Evolutionary conservation across 768 basidiomycete species (phyloP), one percentile per base, ranked within the genome.

Genomic region (Amanita muscaria): DNA sequence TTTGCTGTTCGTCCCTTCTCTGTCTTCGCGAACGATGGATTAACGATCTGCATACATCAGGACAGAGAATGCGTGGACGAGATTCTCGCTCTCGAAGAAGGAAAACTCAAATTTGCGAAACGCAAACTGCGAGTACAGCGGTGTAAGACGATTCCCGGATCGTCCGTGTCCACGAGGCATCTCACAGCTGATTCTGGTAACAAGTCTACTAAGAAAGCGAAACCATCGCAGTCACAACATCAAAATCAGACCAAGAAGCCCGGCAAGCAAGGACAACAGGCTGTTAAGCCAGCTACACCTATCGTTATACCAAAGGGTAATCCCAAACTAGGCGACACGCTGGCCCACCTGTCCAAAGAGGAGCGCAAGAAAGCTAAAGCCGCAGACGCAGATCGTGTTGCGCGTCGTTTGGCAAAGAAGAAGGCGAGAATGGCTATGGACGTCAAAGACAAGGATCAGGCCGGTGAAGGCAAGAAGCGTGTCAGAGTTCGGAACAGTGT

Each of bases 51-150:
- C 18, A 4, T 6, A 14, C 6, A 2, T 14, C 35, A 98, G 93
- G 90, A 96, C 52, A 80, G 81, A 1, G 80, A 82, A 60, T 91
- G 88, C 58, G 89, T 96, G 1, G 94, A 99, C 59, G 91, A 97
- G 64, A 62, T 97, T 34, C 69, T 99, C 27, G 88, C 88, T 0
- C 64, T 97, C 14, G 83, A 89, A 36, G 68, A 76, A 14, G 66
- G 60, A 35, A 85, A 83, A 52, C 77, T 97, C 59, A 90, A 86
- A 59, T 90, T 97, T 57, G 89, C 88, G 14, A 96, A 94, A 61
- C 88, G 91, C 51, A 90, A 83, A 55, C 71, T 97, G 3, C 83
- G 94, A 16, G 79, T 97, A 3, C 87, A 97, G 57, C 78, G 87
- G 29, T 97, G 91, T 68, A 94, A 90, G 60, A 80, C 78, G n/a